These are phyloP conservation scores for Taxawa tesnikishii DNA, from an alignment of 2,329 filamentous ascomycete genomes.

Conservation along the genomic window DNA sequence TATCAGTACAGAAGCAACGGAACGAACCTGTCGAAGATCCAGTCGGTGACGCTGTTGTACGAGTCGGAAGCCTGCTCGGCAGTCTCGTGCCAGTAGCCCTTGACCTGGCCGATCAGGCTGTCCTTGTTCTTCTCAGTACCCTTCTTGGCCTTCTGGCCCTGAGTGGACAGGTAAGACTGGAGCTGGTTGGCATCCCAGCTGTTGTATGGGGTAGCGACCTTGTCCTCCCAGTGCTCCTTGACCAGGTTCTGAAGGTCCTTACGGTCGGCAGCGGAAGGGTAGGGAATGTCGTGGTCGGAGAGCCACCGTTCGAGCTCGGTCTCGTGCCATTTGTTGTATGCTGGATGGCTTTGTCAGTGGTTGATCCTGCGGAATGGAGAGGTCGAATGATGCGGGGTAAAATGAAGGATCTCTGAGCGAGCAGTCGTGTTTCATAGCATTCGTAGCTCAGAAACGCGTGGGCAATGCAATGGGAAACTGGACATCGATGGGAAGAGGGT, in stretches of 20 bases:
- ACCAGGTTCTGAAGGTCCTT: constrained; percentile 91
- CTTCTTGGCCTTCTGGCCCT: constrained; percentile 58
- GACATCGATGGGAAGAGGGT: no score
- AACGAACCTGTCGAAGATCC: constrained; percentile 79
- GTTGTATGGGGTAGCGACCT: constrained; percentile 63
- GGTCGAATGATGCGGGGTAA: no score
- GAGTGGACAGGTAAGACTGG: constrained; percentile 52
- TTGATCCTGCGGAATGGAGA: no score
- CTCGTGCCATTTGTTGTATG: constrained; percentile 98
- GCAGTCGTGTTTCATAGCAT: no score
- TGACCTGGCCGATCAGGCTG: constrained; percentile 55
- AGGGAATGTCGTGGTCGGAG: constrained; percentile 79
- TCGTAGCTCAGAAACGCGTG: no score
- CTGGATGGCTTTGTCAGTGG: constrained; percentile 35
- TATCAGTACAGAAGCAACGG: constrained; percentile 6
- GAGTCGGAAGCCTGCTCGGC: constrained; percentile 64
- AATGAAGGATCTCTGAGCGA: no score
- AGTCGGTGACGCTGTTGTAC: constrained; percentile 64
- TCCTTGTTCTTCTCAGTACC: constrained; percentile 57
- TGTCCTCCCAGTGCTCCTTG: constrained; percentile 75
- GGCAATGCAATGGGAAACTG: no score
- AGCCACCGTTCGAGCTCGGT: constrained; percentile 97
- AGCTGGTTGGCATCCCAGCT: constrained; percentile 64
- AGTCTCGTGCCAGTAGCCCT: constrained; percentile 63
- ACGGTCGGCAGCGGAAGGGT: constrained; percentile 80